phyloP scores from a whole-genome alignment of 495 filamentous ascomycete species.

The Glonium stellatum region DNA sequence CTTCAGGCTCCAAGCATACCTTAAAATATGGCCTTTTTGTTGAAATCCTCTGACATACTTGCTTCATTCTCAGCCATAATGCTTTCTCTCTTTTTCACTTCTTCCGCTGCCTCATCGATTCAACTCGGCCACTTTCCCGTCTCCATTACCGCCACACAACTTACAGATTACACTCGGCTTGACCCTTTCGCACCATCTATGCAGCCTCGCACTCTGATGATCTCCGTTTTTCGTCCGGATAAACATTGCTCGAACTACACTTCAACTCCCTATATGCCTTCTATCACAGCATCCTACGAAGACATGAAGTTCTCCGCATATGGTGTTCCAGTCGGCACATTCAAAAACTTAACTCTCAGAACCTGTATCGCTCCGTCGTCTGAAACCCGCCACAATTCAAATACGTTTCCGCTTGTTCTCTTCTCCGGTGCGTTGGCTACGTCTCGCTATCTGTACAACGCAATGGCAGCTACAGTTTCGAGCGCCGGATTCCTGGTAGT shows the following conservation, averaged over 20 bases:
- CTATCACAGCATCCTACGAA: neutral
- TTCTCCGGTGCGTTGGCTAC: conserved; percentile 2
- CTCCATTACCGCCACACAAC: neutral
- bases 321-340: neutral
- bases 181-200: neutral
- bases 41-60: no score
- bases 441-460: neutral
- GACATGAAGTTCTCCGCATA: neutral
- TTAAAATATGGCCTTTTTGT: no score
- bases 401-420: neutral
- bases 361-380: neutral
- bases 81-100: no score
- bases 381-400: no score
- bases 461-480: neutral
- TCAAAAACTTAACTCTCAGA: neutral
- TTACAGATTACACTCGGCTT: neutral
- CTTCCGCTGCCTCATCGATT: no score
- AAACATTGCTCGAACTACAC: neutral
- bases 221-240: neutral
- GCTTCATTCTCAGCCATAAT: no score
- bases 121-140: neutral
- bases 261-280: neutral
- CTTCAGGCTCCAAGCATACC: no score
- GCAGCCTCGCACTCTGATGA: neutral
- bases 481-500: neutral